Evolutionary conservation across 2,329 filamentous ascomycete genomes (phyloP).

Genomic region (Fusarium phyllophilum): DNA sequence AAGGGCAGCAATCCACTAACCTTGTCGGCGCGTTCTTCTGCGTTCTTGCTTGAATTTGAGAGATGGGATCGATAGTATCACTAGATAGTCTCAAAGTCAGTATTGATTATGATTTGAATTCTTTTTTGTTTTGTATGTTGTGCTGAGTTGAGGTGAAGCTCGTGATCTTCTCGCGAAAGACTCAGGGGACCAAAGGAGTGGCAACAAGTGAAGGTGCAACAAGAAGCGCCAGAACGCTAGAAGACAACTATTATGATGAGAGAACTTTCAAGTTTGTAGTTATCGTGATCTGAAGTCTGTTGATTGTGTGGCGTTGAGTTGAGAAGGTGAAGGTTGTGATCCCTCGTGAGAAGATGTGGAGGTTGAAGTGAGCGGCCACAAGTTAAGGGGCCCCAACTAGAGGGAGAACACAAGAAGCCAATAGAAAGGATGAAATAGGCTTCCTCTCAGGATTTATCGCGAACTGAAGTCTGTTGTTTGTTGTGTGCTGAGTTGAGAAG

Average conservation of each 20-base stretch:
- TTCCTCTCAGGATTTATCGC: neutral
- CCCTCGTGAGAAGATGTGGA: neutral
- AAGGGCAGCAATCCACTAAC: neutral
- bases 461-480: neutral
- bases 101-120: neutral
- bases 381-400: neutral
- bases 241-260: neutral
- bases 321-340: neutral
- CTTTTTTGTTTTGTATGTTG: neutral
- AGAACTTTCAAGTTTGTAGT: accelerated
- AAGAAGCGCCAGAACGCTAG: neutral
- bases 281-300: neutral
- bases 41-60: neutral
- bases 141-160: conserved; percentile 1
- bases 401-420: neutral
- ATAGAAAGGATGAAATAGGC: neutral
- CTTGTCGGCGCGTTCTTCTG: neutral
- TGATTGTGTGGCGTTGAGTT: neutral
- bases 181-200: neutral
- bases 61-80: neutral
- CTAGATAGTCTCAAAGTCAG: neutral
- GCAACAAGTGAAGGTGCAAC: neutral
- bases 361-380: neutral
- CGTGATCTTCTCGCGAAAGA: neutral
- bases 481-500: neutral